Base-by-base conservation (phyloP, 2,329 filamentous ascomycete species). In the Penicillium hesseltinei region DNA sequence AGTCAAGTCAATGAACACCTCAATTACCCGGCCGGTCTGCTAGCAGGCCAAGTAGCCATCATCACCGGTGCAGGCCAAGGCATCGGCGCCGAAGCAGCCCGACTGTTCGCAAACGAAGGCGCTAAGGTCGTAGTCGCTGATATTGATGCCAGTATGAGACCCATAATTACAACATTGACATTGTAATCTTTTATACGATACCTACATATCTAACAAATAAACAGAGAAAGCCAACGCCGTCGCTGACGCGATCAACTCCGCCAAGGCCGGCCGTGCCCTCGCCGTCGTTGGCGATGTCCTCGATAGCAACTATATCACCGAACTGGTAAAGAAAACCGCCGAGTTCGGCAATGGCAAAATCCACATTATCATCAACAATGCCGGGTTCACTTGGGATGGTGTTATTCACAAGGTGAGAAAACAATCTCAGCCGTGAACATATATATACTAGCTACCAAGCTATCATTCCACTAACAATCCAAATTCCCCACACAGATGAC, bases 301-400 rank as follows among this genome's bases (percentile, higher is more conserved):
- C 23, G 82, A 90, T 70, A 79, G 84, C 46, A 77, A 80, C 21
- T 93, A 94, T 75, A 82, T 92, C 70, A 81, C 85, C 59, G 78
- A 81, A 10, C 83, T 96, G n/a, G 85, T 96, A 27, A 80, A 86
- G 70, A 84, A 86, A 69, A 83, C 91, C 0, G 91, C 90, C 1
- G 88, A 87, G 47, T 95, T 96, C 70, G 92, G 92, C 57, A 80
- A 83, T 62, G 91, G 91, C 69, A 95, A 95, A 80, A 92, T 96
- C 61, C 89, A 96, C 74, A 89, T 94, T 71, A 88, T 96, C 56
- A 89, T 96, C 58, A 95, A 96, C 77, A 96, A 96, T 73, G 92
- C 91, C 0, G 91, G 91, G 42, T 95, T 91, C 77, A 96, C 92
- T 0, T 96, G 91, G 90, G 92, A 96, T 73, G 92, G 88, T 7